Conservation (phyloP, 139 green algal species). For the Diplosphaera chodatii region DNA sequence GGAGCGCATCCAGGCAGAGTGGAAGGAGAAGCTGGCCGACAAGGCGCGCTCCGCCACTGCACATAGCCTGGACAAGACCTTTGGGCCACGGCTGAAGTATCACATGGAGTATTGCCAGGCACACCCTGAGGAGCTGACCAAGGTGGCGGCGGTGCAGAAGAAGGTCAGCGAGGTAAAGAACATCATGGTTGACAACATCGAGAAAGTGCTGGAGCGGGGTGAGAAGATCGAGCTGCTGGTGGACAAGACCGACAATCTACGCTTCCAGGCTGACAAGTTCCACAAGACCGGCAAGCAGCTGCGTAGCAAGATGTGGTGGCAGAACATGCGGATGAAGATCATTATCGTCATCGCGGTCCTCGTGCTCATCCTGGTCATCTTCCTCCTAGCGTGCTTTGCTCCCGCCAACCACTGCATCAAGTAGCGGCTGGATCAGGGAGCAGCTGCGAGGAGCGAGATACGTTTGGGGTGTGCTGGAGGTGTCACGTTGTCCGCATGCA, state of each 20-base stretch:
- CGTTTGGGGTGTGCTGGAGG: too few species aligned
- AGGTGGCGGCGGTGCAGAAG: slow-evolving; percentile 80
- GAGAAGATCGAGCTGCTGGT: slow-evolving; percentile 97
- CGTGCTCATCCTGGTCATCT: slow-evolving; percentile 78
- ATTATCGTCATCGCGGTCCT: slow-evolving; percentile 56
- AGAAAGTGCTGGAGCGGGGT: slow-evolving; percentile 88
- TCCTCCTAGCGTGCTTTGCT: slow-evolving; percentile 39
- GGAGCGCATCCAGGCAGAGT: slow-evolving; percentile 69
- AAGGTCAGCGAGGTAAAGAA: too few species aligned
- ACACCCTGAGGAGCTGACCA: slow-evolving; percentile 90
- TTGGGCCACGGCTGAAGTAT: slow-evolving; percentile 78
- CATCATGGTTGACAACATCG: slow-evolving; percentile 99
- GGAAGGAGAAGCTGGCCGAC: slow-evolving; percentile 59
- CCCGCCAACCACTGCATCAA: not conserved
- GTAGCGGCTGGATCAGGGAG: not conserved
- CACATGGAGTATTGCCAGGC: slow-evolving; percentile 91
- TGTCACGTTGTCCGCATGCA: too few species aligned
- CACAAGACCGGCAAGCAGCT: slow-evolving; percentile 76
- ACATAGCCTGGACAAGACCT: slow-evolving; percentile 76
- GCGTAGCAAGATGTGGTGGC: slow-evolving; percentile 87
- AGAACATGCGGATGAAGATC: slow-evolving; percentile 93
- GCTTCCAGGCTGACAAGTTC: slow-evolving; percentile 89
- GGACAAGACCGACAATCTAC: slow-evolving; percentile 94
- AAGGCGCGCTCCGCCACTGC: slow-evolving; percentile 56
- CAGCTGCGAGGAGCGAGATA: too few species aligned